A percentile compares a stretch with the other conserved stretches of the same genome.
These are phyloP conservation scores for Hortaea werneckii DNA, from an alignment of 2,329 filamentous ascomycete genomes.

Conservation along the genomic window DNA sequence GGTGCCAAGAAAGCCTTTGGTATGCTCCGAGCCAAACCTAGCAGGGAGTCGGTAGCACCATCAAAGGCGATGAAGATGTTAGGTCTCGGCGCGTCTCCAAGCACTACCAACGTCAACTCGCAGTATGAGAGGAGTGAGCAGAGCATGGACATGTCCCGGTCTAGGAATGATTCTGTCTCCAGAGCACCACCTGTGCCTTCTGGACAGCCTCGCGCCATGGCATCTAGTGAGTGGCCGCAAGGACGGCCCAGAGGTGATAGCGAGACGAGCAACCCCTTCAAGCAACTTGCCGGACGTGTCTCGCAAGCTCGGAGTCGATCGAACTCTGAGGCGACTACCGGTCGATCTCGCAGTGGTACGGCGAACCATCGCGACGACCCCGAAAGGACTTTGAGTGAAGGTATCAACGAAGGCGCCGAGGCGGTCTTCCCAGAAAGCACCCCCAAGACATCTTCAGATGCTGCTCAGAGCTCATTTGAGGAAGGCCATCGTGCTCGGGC, in stretches of 20 bases:
- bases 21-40: slow-evolving; percentile 57
- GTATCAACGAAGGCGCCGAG: slow-evolving; percentile 25
- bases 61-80: slow-evolving; percentile 53
- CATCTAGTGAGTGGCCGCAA: slow-evolving; percentile 19
- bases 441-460: slow-evolving; percentile 17
- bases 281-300: slow-evolving; percentile 17
- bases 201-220: slow-evolving; percentile 19
- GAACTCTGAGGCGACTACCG: slow-evolving; percentile 42
- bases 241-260: slow-evolving; percentile 26
- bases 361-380: slow-evolving; percentile 43
- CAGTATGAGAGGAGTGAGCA: slow-evolving; percentile 16
- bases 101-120: slow-evolving; percentile 25
- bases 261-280: slow-evolving; percentile 14
- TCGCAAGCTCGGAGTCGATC: slow-evolving; percentile 42
- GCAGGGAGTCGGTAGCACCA: slow-evolving; percentile 51
- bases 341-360: slow-evolving; percentile 44
- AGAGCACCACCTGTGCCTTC: slow-evolving; percentile 13
- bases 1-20: slow-evolving; percentile 48
- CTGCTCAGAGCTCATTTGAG: slow-evolving; percentile 5
- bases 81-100: slow-evolving; percentile 35
- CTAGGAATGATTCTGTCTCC: slow-evolving; percentile 15
- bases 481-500: slow-evolving; percentile 1
- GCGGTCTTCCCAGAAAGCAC: slow-evolving; percentile 26
- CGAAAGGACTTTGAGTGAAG: slow-evolving; percentile 40
- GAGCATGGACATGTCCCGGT: slow-evolving; percentile 11